Evolutionary conservation across 768 basidiomycete genomes (phyloP).

Genomic region (Leccinum variicolor): DNA sequence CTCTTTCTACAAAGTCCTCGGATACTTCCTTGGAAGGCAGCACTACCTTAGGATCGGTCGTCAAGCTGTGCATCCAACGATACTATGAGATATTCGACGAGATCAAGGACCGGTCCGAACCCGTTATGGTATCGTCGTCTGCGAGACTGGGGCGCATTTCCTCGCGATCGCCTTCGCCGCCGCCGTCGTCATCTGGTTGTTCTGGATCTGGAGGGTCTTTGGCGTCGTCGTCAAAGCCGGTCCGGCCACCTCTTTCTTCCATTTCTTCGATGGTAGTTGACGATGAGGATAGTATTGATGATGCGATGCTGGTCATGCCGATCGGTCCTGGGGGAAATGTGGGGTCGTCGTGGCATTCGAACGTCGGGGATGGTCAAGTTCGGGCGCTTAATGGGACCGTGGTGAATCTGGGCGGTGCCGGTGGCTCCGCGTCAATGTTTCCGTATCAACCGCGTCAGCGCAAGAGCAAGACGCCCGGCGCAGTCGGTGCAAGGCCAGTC

Average conservation of each 20-base stretch:
- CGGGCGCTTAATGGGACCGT: background rate
- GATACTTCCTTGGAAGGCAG: constrained; percentile 39
- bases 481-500: constrained; percentile 31
- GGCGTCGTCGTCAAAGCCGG: constrained; percentile 19
- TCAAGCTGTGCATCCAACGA: constrained; percentile 75
- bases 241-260: constrained; percentile 8
- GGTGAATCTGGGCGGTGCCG: constrained; percentile 25
- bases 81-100: constrained; percentile 90
- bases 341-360: constrained; percentile 6
- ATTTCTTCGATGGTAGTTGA: constrained; percentile 34
- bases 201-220: constrained; percentile 3
- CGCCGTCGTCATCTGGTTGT: constrained; percentile 18
- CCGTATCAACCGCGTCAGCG: constrained; percentile 43
- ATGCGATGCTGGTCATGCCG: constrained; percentile 72
- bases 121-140: constrained; percentile 32
- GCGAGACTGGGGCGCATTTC: background rate
- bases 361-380: constrained; percentile 7
- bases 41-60: constrained; percentile 66
- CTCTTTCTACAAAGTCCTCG: constrained; percentile 19
- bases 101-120: constrained; percentile 66
- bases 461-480: constrained; percentile 22
- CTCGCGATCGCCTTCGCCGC: constrained; percentile 30
- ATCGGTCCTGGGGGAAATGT: constrained; percentile 43
- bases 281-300: constrained; percentile 74
- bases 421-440: constrained; percentile 6